A percentile compares a stretch with the other conserved stretches of the same genome.
Conservation (phyloP, 1,284 basidiomycete genomes). For the Sporisorium sorghi region DNA sequence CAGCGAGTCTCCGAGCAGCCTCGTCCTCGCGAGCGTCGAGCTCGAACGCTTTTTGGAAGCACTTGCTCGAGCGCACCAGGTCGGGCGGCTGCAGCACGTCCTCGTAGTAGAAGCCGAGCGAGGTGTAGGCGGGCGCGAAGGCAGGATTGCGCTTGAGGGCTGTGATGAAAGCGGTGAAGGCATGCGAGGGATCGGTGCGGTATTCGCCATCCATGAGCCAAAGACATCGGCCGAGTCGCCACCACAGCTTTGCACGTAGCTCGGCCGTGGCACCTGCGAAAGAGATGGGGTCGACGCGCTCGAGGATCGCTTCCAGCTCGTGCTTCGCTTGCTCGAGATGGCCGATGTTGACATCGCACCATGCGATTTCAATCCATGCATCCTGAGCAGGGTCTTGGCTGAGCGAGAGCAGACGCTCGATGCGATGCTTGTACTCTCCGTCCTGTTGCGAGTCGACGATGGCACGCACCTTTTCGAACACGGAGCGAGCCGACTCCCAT, state of each 20-base stretch:
- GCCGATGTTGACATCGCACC: conserved; percentile 80
- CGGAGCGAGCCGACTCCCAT: conserved; percentile 78
- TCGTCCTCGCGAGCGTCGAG: conserved; percentile 88
- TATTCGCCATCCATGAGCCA: conserved; percentile 78
- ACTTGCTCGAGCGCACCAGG: conserved; percentile 86
- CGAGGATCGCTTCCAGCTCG: conserved; percentile 76
- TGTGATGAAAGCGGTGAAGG: conserved; percentile 79
- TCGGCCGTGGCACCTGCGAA: conserved; percentile 58
- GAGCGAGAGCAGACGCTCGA: conserved; percentile 67
- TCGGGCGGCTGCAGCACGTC: conserved; percentile 81
- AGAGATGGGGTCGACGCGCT: conserved; percentile 72
- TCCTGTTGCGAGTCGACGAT: conserved; percentile 14
- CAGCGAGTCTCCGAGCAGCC: conserved; percentile 84
- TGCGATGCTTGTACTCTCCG: conserved; percentile 62
- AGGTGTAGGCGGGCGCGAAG: conserved; percentile 92
- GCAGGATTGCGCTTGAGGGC: conserved; percentile 81
- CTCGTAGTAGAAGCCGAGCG: conserved; percentile 89
- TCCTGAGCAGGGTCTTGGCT: conserved; percentile 74
- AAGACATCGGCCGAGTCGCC: conserved; percentile 82
- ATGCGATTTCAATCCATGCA: conserved; percentile 84
- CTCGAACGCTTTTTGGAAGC: conserved; percentile 98
- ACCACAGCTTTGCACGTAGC: conserved; percentile 80
- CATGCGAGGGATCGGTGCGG: conserved; percentile 58
- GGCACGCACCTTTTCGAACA: conserved; percentile 74
- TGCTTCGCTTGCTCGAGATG: conserved; percentile 74